Base-by-base conservation (phyloP, 1,139 yeast genomes). In the Kodamaea alishanica region DNA sequence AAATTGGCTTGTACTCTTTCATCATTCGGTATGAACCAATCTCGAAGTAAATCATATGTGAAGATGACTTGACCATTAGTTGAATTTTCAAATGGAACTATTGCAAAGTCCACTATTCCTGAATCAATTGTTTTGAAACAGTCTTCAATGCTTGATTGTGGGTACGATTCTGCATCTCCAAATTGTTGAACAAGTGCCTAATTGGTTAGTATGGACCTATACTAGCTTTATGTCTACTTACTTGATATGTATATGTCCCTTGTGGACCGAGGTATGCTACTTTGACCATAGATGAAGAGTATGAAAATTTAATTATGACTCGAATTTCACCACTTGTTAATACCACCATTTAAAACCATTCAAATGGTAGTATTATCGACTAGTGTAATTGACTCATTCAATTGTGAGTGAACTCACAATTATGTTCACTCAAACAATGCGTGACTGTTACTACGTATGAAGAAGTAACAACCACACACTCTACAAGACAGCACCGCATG, bases 41-140 rank as follows among this genome's bases (percentile, higher is more conserved):
- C 90, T 45, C 95, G 67, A 27, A 90, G 67, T 11, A 88, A 66
- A 56, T 89, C 96, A 55, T 86, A 81, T 0, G 96, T 87, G 56
- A 81, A 79, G 1, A 83, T 84, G 4, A 92, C 98, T 50, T 85
- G 92, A 0, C 98, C 98, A 58, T 92, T 92, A 6, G 97, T 85
- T 4, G 97, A 88, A 62, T 92, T 92, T 54, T 90, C 97, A 50
- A 87, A 77, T 1, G 98, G 98, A 0, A 92, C 85, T n/a, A 89
- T 84, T 0, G 95, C 81, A 53, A 70, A 83, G 42, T 81, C 84
- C 15, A 81, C 81, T 9, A 63, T 62, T 10, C 65, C 60, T 1
- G 65, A 52, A 34, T 71, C 61, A 20, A 84, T 62, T 1, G 66
- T 61, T 37, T 72, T 67, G 56, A 90, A 85, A 56, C 96, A 90